phyloP scores from a whole-genome alignment of 768 basidiomycete species.

The Mrakia gelida region DNA sequence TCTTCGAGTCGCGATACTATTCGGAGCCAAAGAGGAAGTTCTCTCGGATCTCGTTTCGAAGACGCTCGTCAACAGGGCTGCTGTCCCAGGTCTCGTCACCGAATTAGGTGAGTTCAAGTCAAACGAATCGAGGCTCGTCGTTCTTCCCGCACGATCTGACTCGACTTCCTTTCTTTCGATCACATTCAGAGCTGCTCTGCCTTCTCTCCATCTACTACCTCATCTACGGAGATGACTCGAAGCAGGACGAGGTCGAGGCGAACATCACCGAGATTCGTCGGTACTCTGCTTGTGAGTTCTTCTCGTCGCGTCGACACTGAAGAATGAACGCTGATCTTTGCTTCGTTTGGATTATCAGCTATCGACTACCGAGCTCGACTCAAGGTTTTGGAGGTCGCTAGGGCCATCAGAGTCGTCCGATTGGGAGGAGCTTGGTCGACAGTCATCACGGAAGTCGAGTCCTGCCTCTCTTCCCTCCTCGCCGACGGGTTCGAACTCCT shows the following conservation, averaged over 20 bases:
- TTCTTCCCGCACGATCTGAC: neutral
- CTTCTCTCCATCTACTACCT: neutral
- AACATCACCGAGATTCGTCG: neutral
- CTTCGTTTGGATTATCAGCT: neutral
- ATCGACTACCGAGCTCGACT: slow-evolving; percentile 10
- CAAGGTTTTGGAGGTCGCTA: neutral
- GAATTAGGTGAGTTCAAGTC: neutral
- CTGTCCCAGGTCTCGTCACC: neutral
- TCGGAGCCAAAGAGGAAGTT: neutral
- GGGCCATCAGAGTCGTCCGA: neutral
- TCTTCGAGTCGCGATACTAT: neutral
- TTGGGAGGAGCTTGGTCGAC: neutral
- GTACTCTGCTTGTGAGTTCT: neutral
- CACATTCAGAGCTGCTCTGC: neutral
- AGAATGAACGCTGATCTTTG: neutral
- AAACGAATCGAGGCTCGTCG: too few relatives aligned
- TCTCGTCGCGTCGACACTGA: neutral
- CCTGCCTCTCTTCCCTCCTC: neutral
- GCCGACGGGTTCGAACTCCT: slow-evolving; percentile 3
- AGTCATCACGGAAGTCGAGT: neutral
- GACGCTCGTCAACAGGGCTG: neutral
- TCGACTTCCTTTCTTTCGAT: neutral
- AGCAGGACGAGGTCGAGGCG: neutral
- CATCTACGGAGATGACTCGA: neutral
- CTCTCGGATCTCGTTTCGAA: neutral